A percentile compares a stretch with the other conserved stretches of the same genome.
phyloP scores from a whole-genome alignment of 2,329 filamentous ascomycete genomes.

The Trichoderma asperellum region DNA sequence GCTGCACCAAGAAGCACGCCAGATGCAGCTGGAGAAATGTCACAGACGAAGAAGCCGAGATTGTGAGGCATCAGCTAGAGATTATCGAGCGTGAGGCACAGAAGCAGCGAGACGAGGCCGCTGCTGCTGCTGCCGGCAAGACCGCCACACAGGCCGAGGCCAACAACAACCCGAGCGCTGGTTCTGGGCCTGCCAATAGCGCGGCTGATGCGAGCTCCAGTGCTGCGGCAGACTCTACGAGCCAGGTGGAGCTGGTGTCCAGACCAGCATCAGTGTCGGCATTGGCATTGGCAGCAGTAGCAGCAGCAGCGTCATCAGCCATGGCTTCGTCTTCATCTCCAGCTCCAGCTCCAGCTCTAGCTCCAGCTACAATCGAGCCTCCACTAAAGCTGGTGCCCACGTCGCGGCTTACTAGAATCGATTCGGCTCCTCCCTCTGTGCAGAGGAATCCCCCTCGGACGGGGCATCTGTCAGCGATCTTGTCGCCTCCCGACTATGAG shows the following conservation, averaged over 20 bases:
- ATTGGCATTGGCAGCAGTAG: not conserved
- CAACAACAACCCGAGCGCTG: not conserved
- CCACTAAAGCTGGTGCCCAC: conserved; percentile 8
- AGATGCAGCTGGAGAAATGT: conserved; percentile 86
- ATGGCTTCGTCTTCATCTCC: not conserved
- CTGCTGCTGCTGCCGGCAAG: not conserved
- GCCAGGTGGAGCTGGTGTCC: not conserved
- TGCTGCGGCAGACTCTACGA: not conserved
- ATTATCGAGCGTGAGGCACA: conserved; percentile 9
- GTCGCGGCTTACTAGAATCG: not conserved
- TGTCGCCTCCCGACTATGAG: conserved; percentile 26
- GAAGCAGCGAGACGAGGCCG: not conserved
- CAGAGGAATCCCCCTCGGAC: conserved; percentile 37
- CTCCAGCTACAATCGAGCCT: not conserved
- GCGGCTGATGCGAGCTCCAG: not conserved
- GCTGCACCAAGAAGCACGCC: conserved; percentile 88
- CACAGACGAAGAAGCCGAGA: conserved; percentile 66
- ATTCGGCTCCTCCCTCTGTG: conserved; percentile 12
- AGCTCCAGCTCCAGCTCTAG: not conserved
- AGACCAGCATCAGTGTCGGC: not conserved
- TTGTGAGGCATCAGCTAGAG: conserved; percentile 39
- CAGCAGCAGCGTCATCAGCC: not conserved
- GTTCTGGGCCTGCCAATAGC: not conserved
- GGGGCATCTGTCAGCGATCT: conserved; percentile 43
- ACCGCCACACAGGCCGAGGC: not conserved